A percentile compares a stretch with the other conserved stretches of the same genome.
Conservation (phyloP, 2,329 filamentous ascomycete genomes). For the Fusarium equiseti region DNA sequence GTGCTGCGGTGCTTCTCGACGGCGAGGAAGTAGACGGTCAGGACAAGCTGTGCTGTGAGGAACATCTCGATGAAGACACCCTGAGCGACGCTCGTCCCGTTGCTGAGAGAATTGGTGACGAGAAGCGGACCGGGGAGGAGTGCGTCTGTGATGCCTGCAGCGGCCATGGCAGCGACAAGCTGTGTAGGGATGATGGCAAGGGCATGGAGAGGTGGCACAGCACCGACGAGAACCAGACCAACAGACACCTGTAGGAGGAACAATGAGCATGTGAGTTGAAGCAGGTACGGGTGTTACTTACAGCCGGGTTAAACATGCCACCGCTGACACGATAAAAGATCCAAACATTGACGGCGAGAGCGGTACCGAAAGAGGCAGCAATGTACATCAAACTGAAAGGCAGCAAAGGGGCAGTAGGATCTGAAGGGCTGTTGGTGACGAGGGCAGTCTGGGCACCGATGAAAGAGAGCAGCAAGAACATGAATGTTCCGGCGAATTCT, state of each 20-base stretch:
- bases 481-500: conserved; percentile 66
- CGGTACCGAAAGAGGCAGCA: conserved; percentile 62
- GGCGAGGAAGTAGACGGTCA: conserved; percentile 77
- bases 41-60: conserved; percentile 71
- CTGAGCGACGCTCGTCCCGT: conserved; percentile 63
- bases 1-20: conserved; percentile 81
- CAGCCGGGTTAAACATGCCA: conserved; percentile 65
- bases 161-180: conserved; percentile 68
- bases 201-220: conserved; percentile 65
- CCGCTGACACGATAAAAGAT: conserved; percentile 67
- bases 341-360: conserved; percentile 67
- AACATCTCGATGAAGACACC: conserved; percentile 77
- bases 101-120: conserved; percentile 67
- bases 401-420: conserved; percentile 47
- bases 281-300: conserved; percentile 48
- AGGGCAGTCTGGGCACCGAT: conserved; percentile 56
- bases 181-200: conserved; percentile 67
- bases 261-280: conserved; percentile 6
- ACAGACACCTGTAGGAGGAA: conserved; percentile 61
- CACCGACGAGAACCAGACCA: conserved; percentile 69
- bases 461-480: conserved; percentile 63
- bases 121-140: conserved; percentile 69
- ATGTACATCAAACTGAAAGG: conserved; percentile 61
- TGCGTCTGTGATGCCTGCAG: conserved; percentile 67
- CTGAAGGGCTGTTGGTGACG: conserved; percentile 46